Conservation (phyloP, 2,329 filamentous ascomycete genomes). For the Colletotrichum costaricense region DNA sequence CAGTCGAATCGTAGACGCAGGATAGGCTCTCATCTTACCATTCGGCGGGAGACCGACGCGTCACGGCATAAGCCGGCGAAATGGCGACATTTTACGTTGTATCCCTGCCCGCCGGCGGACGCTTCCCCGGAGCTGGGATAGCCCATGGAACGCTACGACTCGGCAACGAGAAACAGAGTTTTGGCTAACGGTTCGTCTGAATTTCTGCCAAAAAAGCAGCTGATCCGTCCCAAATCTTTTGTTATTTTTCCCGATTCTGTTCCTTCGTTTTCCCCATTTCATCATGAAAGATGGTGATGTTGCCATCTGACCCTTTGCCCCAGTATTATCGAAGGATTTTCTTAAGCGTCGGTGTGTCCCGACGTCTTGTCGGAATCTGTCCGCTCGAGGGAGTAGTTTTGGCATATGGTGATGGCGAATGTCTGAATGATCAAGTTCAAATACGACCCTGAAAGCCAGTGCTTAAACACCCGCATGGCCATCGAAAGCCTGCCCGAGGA, state of each 20-base stretch:
- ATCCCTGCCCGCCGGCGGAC: background rate
- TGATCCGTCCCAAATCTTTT: background rate
- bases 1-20: background rate
- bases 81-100: slow-evolving; percentile 18
- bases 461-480: background rate
- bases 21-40: background rate
- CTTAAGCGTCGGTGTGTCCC: background rate
- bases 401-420: background rate
- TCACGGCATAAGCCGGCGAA: background rate
- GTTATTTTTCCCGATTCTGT: background rate
- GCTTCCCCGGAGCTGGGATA: slow-evolving; percentile 1
- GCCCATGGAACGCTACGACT: slow-evolving; percentile 1
- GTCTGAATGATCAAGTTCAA: background rate
- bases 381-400: background rate
- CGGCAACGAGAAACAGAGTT: background rate
- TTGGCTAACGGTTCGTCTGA: slow-evolving; percentile 4
- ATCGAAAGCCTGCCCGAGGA: background rate
- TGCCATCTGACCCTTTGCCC: background rate
- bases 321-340: background rate
- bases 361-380: background rate
- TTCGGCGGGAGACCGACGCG: background rate
- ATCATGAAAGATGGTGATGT: slow-evolving; percentile 9
- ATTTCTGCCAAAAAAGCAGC: background rate
- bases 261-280: background rate
- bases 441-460: background rate